Conservation (phyloP, 306 rosid genomes). For the Lupinus albus region DNA sequence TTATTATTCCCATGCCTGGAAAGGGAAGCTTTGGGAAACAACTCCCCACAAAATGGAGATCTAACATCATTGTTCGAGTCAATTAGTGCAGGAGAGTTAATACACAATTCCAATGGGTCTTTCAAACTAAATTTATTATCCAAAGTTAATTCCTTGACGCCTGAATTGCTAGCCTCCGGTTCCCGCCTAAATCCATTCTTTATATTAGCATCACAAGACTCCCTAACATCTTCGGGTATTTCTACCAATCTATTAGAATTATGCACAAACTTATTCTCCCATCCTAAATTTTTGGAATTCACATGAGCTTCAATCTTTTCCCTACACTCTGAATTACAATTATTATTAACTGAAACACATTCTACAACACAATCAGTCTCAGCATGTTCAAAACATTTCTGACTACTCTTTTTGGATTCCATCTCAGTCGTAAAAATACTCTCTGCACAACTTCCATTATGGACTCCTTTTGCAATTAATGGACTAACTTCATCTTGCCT, state of each 20-base stretch:
- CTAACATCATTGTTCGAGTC: constrained; percentile 48
- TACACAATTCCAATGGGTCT: constrained; percentile 48
- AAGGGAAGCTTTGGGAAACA: constrained; percentile 58
- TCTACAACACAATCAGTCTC: constrained; percentile 54
- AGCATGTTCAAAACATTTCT: constrained; percentile 44
- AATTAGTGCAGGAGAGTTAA: constrained; percentile 50
- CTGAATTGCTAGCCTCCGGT: constrained; percentile 43
- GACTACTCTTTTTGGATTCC: constrained; percentile 43
- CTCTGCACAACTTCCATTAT: constrained; percentile 58
- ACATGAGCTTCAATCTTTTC: constrained; percentile 45
- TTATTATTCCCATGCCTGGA: constrained; percentile 59
- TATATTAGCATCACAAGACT: constrained; percentile 48
- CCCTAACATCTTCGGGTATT: constrained; percentile 44
- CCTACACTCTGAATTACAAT: constrained; percentile 43
- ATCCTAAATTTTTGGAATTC: constrained; percentile 50
- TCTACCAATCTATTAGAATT: constrained; percentile 50
- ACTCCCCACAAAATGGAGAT: constrained; percentile 50
- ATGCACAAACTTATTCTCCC: constrained; percentile 46
- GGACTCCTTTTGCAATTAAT: constrained; percentile 42
- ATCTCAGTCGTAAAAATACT: constrained; percentile 50
- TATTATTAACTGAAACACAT: constrained; percentile 47
- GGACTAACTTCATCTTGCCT: constrained; percentile 47
- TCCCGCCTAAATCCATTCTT: constrained; percentile 43
- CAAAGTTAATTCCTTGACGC: constrained; percentile 42
- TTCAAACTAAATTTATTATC: constrained; percentile 55